A percentile compares a stretch with the other conserved stretches of the same genome.
Evolutionary conservation across 2,329 filamentous ascomycete species (phyloP).

Genomic region (Microdochium bolleyi): DNA sequence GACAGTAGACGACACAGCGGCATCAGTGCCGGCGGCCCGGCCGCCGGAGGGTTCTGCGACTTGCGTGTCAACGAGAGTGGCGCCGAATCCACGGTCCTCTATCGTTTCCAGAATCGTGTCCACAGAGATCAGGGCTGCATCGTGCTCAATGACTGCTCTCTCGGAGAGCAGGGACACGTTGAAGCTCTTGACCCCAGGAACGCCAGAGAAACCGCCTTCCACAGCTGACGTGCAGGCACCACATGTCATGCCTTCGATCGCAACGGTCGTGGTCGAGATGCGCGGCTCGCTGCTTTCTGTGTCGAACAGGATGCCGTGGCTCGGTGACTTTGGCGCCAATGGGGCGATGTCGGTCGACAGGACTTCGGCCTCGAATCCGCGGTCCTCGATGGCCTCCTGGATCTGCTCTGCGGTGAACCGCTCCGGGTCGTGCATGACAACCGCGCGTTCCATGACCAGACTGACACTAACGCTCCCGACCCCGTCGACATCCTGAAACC

Average conservation of each 20-base stretch:
- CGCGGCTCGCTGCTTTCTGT: constrained; percentile 28
- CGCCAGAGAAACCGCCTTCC: constrained; percentile 70
- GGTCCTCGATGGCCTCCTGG: constrained; percentile 80
- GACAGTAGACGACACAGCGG: constrained; percentile 35
- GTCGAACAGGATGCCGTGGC: constrained; percentile 23
- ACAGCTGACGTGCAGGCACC: constrained; percentile 83
- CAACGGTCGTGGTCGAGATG: constrained; percentile 63
- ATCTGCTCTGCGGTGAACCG: constrained; percentile 68
- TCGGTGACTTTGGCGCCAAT: constrained; percentile 24
- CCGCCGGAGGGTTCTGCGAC: constrained; percentile 31
- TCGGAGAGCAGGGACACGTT: constrained; percentile 80
- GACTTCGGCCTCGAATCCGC: constrained; percentile 86
- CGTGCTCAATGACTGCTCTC: constrained; percentile 78
- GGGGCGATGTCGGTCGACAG: constrained; percentile 67
- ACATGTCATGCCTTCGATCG: constrained; percentile 84
- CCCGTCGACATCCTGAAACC: constrained; percentile 75
- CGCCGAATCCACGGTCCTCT: constrained; percentile 72
- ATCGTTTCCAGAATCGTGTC: constrained; percentile 51
- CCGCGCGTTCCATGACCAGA: constrained; percentile 91
- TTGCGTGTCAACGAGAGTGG: constrained; percentile 66
- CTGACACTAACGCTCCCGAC: constrained; percentile 85
- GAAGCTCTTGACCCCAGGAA: constrained; percentile 65
- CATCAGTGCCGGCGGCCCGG: constrained; percentile 14
- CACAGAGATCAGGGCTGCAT: constrained; percentile 44
- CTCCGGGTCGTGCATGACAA: constrained; percentile 78